Evolutionary conservation across 2,329 filamentous ascomycete genomes (phyloP).

Genomic region (Cladorrhinum sp.): DNA sequence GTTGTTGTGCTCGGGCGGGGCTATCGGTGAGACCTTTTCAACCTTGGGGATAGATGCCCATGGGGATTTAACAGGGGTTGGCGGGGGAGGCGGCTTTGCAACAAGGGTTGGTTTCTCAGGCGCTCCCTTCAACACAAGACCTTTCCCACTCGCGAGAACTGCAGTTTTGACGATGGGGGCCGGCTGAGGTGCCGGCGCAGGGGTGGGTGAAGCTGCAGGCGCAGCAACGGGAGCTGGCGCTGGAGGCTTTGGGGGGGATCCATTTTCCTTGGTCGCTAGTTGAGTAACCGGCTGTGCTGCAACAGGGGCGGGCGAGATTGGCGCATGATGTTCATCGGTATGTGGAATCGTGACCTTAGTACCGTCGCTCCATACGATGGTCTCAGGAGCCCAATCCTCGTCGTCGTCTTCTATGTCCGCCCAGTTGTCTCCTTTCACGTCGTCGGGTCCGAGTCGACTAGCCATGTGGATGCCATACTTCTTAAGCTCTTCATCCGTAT

Average conservation of each 20-base stretch:
- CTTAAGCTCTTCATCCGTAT: constrained; percentile 83
- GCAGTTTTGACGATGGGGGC: constrained; percentile 43
- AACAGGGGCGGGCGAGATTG: constrained; percentile 31
- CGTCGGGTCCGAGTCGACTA: constrained; percentile 72
- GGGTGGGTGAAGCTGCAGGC: constrained; percentile 35
- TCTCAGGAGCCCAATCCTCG: constrained; percentile 81
- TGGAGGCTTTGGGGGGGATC: constrained; percentile 37
- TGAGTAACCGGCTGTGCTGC: constrained; percentile 30
- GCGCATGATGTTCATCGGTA: constrained; percentile 47
- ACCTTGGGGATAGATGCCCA: constrained; percentile 87
- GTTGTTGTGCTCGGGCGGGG: constrained; percentile 45
- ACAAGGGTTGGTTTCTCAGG: constrained; percentile 70
- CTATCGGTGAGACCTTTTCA: constrained; percentile 71
- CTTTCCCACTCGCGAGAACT: constrained; percentile 53
- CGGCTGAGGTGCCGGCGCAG: constrained; percentile 30
- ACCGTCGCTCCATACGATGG: constrained; percentile 84
- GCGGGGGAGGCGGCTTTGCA: constrained; percentile 64
- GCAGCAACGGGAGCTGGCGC: not conserved
- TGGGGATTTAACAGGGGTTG: constrained; percentile 78
- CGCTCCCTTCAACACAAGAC: constrained; percentile 63
- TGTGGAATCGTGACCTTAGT: constrained; percentile 75
- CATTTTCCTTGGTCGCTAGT: constrained; percentile 28
- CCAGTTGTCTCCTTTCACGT: constrained; percentile 76
- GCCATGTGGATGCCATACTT: constrained; percentile 85
- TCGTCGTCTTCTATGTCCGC: constrained; percentile 87